Base-by-base conservation (phyloP, 2,329 filamentous ascomycete genomes). In the Alternaria gaisen region DNA sequence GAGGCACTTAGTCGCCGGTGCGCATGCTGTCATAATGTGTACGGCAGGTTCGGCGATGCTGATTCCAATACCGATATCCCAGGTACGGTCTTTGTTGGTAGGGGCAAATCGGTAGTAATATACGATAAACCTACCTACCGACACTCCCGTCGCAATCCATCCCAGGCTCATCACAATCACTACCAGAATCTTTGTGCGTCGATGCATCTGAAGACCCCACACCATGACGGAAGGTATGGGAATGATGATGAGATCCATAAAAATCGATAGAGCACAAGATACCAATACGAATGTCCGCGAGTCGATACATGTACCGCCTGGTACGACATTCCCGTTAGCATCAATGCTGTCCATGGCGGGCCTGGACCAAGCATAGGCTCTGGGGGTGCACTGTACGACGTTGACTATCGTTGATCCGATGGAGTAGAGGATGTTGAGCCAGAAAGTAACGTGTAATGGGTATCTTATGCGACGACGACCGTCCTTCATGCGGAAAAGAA, bases 11-110 rank as follows among this genome's bases (percentile, higher is more conserved):
- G 86, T 74, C 0, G 84, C 85, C 0, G 85, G 85, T 0, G 86
- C 81, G 63, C 83, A 85, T 7, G 84, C 84, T 0, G 83, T 84
- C 43, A 85, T 77, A 63, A 87, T 84, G 51, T 83, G 85, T 0
- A 82, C 66, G 32, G 76, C 74, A 6, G 80, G 69, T 65, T 83
- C 81, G 28, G 79, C 72, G 34, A 76, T 72, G 14, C 77, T 73
- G 42, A 77, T 77, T 36, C 79, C 72, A 11, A 80, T 56, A 12
- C 76, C 77, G 34, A 82, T 79, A 40, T 75, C 58, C 64, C 73
- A 71, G 60, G 72, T 74, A 1, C 71, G 72, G 47, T 79, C 77
- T 18, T 68, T 63, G 40, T 76, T 68, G 3, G 72, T 73, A 12
- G 74, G 73, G 6, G 68, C 68, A 46, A 79, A 75, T 32, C 80